phyloP scores from a whole-genome alignment of 345 rosid genomes.

The Geranium brycei region DNA sequence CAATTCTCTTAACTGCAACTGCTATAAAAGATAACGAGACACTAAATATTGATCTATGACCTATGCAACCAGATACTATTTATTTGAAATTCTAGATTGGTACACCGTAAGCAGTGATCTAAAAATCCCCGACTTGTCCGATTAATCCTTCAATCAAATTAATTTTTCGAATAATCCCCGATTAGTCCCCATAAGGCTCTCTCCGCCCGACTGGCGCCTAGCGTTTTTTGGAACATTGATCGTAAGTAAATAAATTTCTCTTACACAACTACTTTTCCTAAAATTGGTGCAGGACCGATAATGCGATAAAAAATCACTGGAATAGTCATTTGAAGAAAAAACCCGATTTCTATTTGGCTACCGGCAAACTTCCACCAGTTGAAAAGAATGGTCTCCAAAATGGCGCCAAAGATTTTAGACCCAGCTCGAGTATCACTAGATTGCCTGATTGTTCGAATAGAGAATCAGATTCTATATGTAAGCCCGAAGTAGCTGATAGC shows the following conservation, averaged over 20 bases:
- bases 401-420: not conserved
- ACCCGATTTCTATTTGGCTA: constrained; percentile 39
- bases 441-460: constrained; percentile 20
- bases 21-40: not conserved
- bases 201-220: too few species aligned
- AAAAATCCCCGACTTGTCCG: too few species aligned
- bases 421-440: constrained; percentile 13
- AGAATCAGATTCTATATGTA: constrained; percentile 35
- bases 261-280: too few species aligned
- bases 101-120: too few species aligned
- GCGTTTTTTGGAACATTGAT: too few species aligned
- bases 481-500: constrained; percentile 30
- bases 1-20: too few species aligned
- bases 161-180: too few species aligned
- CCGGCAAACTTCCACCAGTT: constrained; percentile 43
- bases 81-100: too few species aligned
- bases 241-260: too few species aligned
- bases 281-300: constrained; percentile 33
- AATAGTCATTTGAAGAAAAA: constrained; percentile 55
- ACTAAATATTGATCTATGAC: not conserved
- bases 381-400: constrained; percentile 11
- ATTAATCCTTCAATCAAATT: too few species aligned
- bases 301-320: constrained; percentile 63
- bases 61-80: not conserved
- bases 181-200: too few species aligned